These are phyloP conservation scores for Collybia sordida DNA, from an alignment of 768 basidiomycete species.

Conservation along the genomic window DNA sequence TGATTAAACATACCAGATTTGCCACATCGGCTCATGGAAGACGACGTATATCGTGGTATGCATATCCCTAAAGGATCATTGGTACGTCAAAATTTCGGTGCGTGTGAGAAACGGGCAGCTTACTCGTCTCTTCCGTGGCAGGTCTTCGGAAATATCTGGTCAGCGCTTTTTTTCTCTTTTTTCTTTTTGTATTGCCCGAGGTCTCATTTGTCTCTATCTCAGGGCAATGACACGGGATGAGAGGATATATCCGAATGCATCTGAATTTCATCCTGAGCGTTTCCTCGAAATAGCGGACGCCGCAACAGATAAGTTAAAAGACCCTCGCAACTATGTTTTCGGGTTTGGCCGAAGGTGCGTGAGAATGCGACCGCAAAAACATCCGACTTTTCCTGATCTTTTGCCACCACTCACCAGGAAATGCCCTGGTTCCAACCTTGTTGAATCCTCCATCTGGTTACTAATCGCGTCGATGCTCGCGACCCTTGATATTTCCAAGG, in stretches of 20 bases:
- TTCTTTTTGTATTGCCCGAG: not conserved
- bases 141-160: slow-evolving; percentile 67
- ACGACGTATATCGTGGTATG: slow-evolving; percentile 60
- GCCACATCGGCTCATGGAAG: slow-evolving; percentile 64
- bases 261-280: slow-evolving; percentile 54
- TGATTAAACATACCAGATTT: slow-evolving; percentile 38
- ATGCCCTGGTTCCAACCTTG: slow-evolving; percentile 64
- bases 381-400: not conserved
- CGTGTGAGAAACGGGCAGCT: not conserved
- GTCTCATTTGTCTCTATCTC: not conserved
- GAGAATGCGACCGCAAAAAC: not conserved
- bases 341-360: slow-evolving; percentile 42
- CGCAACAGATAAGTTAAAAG: slow-evolving; percentile 22
- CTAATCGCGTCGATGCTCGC: slow-evolving; percentile 55
- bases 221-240: slow-evolving; percentile 55
- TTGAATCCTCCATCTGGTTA: slow-evolving; percentile 64
- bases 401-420: slow-evolving; percentile 30
- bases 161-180: slow-evolving; percentile 3
- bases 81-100: slow-evolving; percentile 26
- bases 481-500: slow-evolving; percentile 53
- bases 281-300: slow-evolving; percentile 36
- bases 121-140: slow-evolving; percentile 7
- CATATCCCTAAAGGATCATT: slow-evolving; percentile 64
- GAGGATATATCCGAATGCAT: slow-evolving; percentile 46
- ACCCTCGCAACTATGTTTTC: slow-evolving; percentile 35